A percentile compares a stretch with the other conserved stretches of the same genome.
phyloP scores from a whole-genome alignment of 768 basidiomycete genomes.

The Auricularia cornea region DNA sequence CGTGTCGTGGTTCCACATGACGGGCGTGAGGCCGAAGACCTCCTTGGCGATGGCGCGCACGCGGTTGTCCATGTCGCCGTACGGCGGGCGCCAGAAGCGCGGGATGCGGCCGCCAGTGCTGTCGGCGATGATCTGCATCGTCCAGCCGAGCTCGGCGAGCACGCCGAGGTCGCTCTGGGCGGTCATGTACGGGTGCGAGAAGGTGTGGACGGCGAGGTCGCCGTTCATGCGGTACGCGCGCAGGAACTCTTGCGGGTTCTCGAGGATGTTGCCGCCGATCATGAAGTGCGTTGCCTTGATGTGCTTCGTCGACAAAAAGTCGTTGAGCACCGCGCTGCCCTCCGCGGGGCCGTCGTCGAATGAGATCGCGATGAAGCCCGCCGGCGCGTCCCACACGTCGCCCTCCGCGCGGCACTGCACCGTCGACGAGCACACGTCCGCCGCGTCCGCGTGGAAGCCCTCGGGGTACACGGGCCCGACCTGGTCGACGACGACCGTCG shows the following conservation, averaged over 20 bases:
- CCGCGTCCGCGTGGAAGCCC: slow-evolving; percentile 27
- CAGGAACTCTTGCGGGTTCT: slow-evolving; percentile 47
- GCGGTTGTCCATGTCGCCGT: slow-evolving; percentile 75
- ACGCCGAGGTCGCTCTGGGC: slow-evolving; percentile 59
- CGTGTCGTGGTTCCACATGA: slow-evolving; percentile 87
- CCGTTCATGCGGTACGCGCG: slow-evolving; percentile 35
- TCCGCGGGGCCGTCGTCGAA: slow-evolving; percentile 78
- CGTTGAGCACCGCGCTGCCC: slow-evolving; percentile 39
- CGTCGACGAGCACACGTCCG: slow-evolving; percentile 65
- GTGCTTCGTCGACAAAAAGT: slow-evolving; percentile 60
- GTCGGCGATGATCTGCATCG: slow-evolving; percentile 69
- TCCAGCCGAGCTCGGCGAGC: slow-evolving; percentile 75
- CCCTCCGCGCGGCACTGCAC: slow-evolving; percentile 50
- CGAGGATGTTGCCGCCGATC: slow-evolving; percentile 72
- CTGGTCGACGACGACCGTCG: slow-evolving; percentile 29
- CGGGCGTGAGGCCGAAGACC: slow-evolving; percentile 77
- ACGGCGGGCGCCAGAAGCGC: slow-evolving; percentile 82
- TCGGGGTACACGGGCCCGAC: slow-evolving; percentile 30
- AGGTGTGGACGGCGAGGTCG: slow-evolving; percentile 48
- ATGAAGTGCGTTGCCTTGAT: slow-evolving; percentile 79
- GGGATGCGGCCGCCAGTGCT: slow-evolving; percentile 70
- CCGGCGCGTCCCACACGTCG: slow-evolving; percentile 72
- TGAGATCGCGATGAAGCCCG: slow-evolving; percentile 51
- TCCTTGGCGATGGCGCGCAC: slow-evolving; percentile 79
- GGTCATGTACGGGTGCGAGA: slow-evolving; percentile 77